Evolutionary conservation across 345 rosid species (phyloP).

Genomic region (Corchorus olitorius): DNA sequence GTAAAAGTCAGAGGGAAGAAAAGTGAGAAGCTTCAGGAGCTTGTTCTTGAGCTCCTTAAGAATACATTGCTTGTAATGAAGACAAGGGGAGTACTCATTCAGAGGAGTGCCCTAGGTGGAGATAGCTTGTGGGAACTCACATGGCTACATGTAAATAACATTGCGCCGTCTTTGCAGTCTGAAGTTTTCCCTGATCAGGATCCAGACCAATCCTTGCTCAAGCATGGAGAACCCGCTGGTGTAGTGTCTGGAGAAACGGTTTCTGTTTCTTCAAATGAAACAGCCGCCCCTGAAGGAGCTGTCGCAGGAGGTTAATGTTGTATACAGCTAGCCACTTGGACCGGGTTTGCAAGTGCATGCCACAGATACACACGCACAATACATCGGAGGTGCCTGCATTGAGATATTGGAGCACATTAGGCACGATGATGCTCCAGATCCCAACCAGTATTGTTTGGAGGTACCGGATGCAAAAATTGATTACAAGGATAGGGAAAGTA

Average conservation of each 20-base stretch:
- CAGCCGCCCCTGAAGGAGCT: slow-evolving; percentile 40
- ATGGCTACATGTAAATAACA: slow-evolving; percentile 93
- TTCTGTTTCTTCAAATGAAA: slow-evolving; percentile 44
- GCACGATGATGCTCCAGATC: slow-evolving; percentile 10
- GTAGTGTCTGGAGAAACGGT: slow-evolving; percentile 39
- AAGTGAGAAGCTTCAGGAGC: slow-evolving; percentile 91
- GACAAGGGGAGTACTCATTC: slow-evolving; percentile 74
- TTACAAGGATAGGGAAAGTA: neutral
- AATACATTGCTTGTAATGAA: slow-evolving; percentile 83
- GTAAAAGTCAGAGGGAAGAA: slow-evolving; percentile 85
- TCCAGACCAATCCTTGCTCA: slow-evolving; percentile 31
- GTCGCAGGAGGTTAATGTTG: slow-evolving; percentile 32
- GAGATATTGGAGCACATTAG: slow-evolving; percentile 1
- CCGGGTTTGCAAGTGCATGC: slow-evolving; percentile 27
- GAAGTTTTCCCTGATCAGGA: slow-evolving; percentile 90
- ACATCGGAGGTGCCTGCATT: slow-evolving; percentile 18
- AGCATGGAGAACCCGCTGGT: slow-evolving; percentile 27
- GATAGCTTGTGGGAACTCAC: slow-evolving; percentile 98
- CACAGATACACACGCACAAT: neutral
- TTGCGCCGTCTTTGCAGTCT: slow-evolving; percentile 71
- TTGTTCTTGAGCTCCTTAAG: slow-evolving; percentile 85
- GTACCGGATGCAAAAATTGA: slow-evolving; percentile 17
- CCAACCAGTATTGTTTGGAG: neutral
- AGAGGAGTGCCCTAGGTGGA: slow-evolving; percentile 87
- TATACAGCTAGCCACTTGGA: neutral